A percentile compares a stretch with the other conserved stretches of the same genome.
These are phyloP conservation scores for Scenedesmus sp. DNA, from an alignment of 163 green algal species.

Conservation along the genomic window DNA sequence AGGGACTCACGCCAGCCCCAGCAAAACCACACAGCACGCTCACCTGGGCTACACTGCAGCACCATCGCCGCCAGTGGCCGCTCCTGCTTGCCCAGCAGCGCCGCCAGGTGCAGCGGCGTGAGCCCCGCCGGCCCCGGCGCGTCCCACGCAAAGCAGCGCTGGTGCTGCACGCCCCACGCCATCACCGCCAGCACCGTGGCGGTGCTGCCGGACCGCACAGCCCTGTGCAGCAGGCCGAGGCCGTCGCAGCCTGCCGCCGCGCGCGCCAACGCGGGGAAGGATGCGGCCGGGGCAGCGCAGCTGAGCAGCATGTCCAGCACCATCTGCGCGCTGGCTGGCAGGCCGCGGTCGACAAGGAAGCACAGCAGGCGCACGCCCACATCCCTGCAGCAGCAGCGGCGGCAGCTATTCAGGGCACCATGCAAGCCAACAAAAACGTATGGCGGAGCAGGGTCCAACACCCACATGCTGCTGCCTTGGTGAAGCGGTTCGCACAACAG, in stretches of 20 bases:
- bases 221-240: slow-evolving; percentile 28
- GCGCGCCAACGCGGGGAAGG: not conserved
- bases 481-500: not conserved
- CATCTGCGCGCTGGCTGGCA: not conserved
- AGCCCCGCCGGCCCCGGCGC: slow-evolving; percentile 14
- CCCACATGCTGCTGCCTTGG: not conserved
- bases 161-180: slow-evolving; percentile 10
- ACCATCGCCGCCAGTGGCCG: not conserved
- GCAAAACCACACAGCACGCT: not conserved
- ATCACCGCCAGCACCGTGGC: slow-evolving; percentile 19
- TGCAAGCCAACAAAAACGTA: too few relatives aligned
- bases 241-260: not conserved
- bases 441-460: not conserved
- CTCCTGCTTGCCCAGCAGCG: slow-evolving; percentile 17
- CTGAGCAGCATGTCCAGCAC: slow-evolving; percentile 27
- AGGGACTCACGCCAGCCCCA: not conserved
- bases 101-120: slow-evolving; percentile 34
- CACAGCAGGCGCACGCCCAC: slow-evolving; percentile 36
- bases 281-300: slow-evolving; percentile 2
- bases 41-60: slow-evolving; percentile 13
- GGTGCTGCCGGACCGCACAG: slow-evolving; percentile 26
- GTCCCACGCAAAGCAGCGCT: not conserved
- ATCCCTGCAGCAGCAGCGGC: slow-evolving; percentile 25
- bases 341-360: slow-evolving; percentile 22
- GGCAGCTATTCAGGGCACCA: not conserved